Base-by-base conservation (phyloP, 139 green algal species). In the Axilococcus clingmanii region DNA sequence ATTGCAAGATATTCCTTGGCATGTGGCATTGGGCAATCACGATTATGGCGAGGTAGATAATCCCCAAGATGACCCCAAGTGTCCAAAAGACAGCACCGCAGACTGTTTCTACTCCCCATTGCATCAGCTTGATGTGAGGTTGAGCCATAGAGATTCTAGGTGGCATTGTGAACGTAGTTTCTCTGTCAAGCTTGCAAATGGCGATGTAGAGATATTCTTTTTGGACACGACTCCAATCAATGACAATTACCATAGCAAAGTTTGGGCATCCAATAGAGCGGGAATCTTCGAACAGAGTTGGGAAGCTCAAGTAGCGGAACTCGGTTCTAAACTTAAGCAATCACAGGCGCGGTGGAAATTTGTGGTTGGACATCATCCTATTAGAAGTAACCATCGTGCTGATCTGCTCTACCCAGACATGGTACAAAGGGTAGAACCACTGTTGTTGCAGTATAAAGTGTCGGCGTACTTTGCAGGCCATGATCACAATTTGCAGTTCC, bases 401-500 rank as follows among this genome's bases (percentile, higher is more conserved):
- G 68, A 80, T 50, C 73, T 59, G 29, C 17, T 38, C 1, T 57
- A 44, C 33, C 22, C 33, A 33, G 50, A 82, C 20, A 70, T 82
- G 14, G 33, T 70, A 33, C 30, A 38, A 9, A 65, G 52, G 11
- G 27, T 89, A 8, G 47, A 69, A 34, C 70, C 68, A 0, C 43
- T 72, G 36, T 37, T 88, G 32, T 5, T 36, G 35, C 14, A 52
- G 27, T 72, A 79, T 40, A 29, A 64, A 22, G 74, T 78, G 33
- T 53, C 65, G 23, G 57, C 57, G 1, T 84, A 84, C 66, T 52
- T 86, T 30, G 61, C 43, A 22, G 80, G 78, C 4, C 78, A 87
- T 64, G 80, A 89, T 30, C 80, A 89, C 44, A 71, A 84, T 57
- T 58, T 87, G 57, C 71, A 87, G 62, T 50, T 77, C 47, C 22